Percentiles rank a stretch among this genome's conserved stretches.
phyloP scores from a whole-genome alignment of 441 rosid species.

The Manihot esculenta region DNA sequence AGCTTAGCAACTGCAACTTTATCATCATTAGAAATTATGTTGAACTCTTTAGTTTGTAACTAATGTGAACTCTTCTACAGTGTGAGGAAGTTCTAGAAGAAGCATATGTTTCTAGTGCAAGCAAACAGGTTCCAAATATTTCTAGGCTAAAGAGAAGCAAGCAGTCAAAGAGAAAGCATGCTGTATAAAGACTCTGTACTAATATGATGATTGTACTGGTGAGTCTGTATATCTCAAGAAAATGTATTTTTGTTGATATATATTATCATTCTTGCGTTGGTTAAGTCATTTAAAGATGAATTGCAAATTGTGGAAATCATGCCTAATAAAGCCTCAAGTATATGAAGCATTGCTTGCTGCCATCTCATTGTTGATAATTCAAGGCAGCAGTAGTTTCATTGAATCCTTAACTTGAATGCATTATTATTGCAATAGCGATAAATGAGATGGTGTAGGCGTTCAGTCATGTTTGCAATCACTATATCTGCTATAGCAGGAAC shows the following conservation, averaged over 20 bases:
- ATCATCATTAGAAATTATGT: background rate
- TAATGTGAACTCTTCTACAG: constrained; percentile 35
- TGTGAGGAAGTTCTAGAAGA: constrained; percentile 63
- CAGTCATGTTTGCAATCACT: background rate
- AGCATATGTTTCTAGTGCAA: constrained; percentile 56
- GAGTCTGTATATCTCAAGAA: constrained; percentile 40
- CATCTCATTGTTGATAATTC: constrained; percentile 1
- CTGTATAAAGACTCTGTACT: constrained; percentile 41
- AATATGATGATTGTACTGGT: constrained; percentile 33
- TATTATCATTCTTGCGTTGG: constrained; percentile 37
- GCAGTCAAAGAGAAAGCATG: constrained; percentile 81
- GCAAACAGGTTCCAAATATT: constrained; percentile 56
- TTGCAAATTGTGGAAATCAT: constrained; percentile 22
- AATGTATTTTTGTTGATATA: constrained; percentile 32
- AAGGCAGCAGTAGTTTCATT: constrained; percentile 1
- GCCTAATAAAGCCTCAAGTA: constrained; percentile 15
- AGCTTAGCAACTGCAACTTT: background rate
- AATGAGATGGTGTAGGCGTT: background rate
- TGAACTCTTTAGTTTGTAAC: constrained; percentile 8
- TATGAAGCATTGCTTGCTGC: constrained; percentile 4
- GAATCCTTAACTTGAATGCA: background rate
- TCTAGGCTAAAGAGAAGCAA: constrained; percentile 79
- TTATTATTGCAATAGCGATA: background rate
- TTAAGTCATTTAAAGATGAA: constrained; percentile 31
- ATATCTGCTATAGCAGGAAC: background rate